Conservation (phyloP, 2,329 filamentous ascomycete species). For the Phialemonium atrogriseum region DNA sequence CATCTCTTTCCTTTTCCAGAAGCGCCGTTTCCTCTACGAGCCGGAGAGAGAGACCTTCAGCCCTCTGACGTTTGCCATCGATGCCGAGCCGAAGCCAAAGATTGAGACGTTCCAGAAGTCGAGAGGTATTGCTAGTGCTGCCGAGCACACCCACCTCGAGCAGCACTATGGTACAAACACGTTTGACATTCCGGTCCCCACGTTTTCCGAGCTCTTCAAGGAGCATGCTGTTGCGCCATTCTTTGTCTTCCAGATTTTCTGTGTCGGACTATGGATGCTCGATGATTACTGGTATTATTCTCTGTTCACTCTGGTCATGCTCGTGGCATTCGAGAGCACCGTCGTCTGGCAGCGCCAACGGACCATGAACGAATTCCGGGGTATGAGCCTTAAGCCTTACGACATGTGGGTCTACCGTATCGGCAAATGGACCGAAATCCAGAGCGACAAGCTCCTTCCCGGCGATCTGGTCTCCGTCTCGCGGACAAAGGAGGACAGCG, state of each 20-base stretch:
- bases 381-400: slow-evolving; percentile 99
- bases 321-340: slow-evolving; percentile 94
- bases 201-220: slow-evolving; percentile 91
- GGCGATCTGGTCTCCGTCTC: slow-evolving; percentile 89
- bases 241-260: slow-evolving; percentile 99
- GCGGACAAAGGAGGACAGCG: slow-evolving; percentile 92
- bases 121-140: slow-evolving; percentile 62
- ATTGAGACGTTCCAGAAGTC: slow-evolving; percentile 73
- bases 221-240: slow-evolving; percentile 98
- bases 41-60: slow-evolving; percentile 65
- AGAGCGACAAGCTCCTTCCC: slow-evolving; percentile 85
- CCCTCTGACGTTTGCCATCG: slow-evolving; percentile 75
- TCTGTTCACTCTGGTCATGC: slow-evolving; percentile 96
- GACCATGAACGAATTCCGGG: slow-evolving; percentile 90
- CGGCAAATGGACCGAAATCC: slow-evolving; percentile 79
- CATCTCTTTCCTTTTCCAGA: slow-evolving; percentile 92
- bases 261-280: slow-evolving; percentile 95
- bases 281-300: slow-evolving; percentile 99
- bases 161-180: slow-evolving; percentile 94
- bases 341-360: slow-evolving; percentile 98
- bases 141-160: slow-evolving; percentile 72
- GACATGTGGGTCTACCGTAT: slow-evolving; percentile 85
- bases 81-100: slow-evolving; percentile 72
- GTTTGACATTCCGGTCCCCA: slow-evolving; percentile 96
- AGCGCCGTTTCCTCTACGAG: slow-evolving; percentile 88